A percentile compares a stretch with the other conserved stretches of the same genome.
These are phyloP conservation scores for Leptographium radiaticola DNA, from an alignment of 2,329 filamentous ascomycete genomes.

Conservation along the genomic window DNA sequence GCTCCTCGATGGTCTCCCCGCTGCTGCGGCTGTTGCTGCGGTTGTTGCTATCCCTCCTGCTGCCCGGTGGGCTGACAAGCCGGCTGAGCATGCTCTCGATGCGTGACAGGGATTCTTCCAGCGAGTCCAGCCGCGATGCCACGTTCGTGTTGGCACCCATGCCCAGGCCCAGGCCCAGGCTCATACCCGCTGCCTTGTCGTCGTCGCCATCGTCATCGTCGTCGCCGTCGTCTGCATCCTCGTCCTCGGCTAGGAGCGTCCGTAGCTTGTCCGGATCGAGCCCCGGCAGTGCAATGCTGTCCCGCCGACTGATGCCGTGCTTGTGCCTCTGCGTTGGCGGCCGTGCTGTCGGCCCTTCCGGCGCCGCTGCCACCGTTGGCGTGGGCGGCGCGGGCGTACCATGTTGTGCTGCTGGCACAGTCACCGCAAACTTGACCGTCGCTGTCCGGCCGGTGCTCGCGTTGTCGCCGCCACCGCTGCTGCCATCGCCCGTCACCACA, in stretches of 20 bases:
- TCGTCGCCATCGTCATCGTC: neutral
- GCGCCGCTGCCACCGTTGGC: too few species aligned
- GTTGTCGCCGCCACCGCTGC: neutral
- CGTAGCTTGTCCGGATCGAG: slow-evolving; percentile 34
- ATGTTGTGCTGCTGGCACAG: neutral
- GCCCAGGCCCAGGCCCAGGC: neutral
- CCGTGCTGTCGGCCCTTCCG: neutral
- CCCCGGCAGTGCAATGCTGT: slow-evolving; percentile 43
- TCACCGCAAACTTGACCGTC: slow-evolving; percentile 8
- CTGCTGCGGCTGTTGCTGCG: neutral
- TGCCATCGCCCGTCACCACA: neutral
- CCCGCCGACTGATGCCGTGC: slow-evolving; percentile 29
- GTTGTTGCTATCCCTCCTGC: neutral
- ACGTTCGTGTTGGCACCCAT: slow-evolving; percentile 21
- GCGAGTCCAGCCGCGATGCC: slow-evolving; percentile 27
- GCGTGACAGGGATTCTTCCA: slow-evolving; percentile 35
- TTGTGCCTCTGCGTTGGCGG: neutral
- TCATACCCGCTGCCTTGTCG: too few species aligned
- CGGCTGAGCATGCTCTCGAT: slow-evolving; percentile 19
- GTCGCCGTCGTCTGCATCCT: neutral
- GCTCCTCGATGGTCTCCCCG: neutral
- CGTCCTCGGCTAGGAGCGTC: slow-evolving; percentile 29
- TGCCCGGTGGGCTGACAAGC: slow-evolving; percentile 11
- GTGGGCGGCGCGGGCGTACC: neutral
- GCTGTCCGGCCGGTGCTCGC: neutral